These are phyloP conservation scores for Tricholoma terreum DNA, from an alignment of 768 basidiomycete species.

Conservation along the genomic window DNA sequence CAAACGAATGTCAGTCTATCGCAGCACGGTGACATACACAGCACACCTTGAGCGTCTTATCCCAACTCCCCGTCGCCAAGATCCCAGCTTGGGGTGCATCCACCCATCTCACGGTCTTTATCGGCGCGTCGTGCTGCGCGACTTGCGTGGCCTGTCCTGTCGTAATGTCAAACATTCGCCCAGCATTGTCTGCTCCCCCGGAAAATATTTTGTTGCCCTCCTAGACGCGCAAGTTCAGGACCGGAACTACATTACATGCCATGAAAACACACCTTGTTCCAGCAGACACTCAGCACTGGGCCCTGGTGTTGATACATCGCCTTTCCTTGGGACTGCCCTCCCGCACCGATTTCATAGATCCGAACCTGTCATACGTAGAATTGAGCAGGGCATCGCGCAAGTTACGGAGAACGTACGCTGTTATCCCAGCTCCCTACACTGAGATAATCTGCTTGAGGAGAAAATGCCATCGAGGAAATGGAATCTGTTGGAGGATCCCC, in stretches of 20 bases:
- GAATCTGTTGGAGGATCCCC: constrained; percentile 81
- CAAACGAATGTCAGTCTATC: neutral
- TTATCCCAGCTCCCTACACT: constrained; percentile 96
- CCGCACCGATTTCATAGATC: constrained; percentile 83
- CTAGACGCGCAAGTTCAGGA: constrained; percentile 36
- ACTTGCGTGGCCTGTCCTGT: constrained; percentile 82
- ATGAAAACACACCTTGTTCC: constrained; percentile 72
- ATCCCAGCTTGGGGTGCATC: constrained; percentile 73
- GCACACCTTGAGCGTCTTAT: constrained; percentile 89
- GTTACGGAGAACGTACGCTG: constrained; percentile 52
- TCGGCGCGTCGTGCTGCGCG: constrained; percentile 87
- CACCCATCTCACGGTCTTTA: constrained; percentile 80
- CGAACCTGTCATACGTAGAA: constrained; percentile 59
- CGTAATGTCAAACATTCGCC: constrained; percentile 86
- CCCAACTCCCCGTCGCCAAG: constrained; percentile 94
- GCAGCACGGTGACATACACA: constrained; percentile 2
- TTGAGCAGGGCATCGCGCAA: constrained; percentile 7
- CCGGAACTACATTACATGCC: neutral
- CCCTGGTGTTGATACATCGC: constrained; percentile 90
- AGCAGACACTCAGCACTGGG: constrained; percentile 83
- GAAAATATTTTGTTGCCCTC: constrained; percentile 90
- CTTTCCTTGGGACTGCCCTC: constrained; percentile 81
- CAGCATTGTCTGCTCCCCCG: constrained; percentile 93
- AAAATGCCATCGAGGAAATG: constrained; percentile 83
- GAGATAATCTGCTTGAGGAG: constrained; percentile 80